A percentile compares a stretch with the other conserved stretches of the same genome.
Conservation (phyloP, 176 grass and related monocot species). For the Guadua angustifolia region DNA sequence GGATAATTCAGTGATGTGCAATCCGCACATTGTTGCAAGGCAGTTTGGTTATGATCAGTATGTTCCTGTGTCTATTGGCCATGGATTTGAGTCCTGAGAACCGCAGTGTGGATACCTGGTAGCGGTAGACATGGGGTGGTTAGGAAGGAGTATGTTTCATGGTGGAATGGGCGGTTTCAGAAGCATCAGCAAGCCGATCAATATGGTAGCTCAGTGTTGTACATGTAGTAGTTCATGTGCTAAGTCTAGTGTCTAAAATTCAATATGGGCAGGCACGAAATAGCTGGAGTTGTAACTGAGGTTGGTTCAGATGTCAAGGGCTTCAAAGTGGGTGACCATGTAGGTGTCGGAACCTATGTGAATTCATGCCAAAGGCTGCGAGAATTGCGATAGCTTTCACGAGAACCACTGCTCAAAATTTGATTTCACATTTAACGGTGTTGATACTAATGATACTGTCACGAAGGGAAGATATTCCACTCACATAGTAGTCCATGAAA, state of each 20-base stretch:
- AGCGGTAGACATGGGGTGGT: constrained; percentile 47
- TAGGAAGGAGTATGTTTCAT: constrained; percentile 51
- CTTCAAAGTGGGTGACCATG: constrained; percentile 69
- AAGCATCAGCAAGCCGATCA: constrained; percentile 25
- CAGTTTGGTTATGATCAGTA: constrained; percentile 76
- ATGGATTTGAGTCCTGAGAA: constrained; percentile 17
- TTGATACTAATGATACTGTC: constrained; percentile 72
- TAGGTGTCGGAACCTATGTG: constrained; percentile 71
- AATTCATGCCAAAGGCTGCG: constrained; percentile 68
- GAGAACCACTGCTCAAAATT: constrained; percentile 60
- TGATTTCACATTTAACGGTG: constrained; percentile 56
- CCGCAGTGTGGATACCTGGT: constrained; percentile 46
- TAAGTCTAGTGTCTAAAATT: not conserved
- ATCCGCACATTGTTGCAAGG: constrained; percentile 59
- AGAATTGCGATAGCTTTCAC: constrained; percentile 56
- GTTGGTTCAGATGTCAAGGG: constrained; percentile 61
- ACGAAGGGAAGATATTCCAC: constrained; percentile 88
- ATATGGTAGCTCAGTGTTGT: constrained; percentile 5
- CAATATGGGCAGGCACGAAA: constrained; percentile 68
- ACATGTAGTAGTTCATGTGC: not conserved
- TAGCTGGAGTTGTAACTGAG: constrained; percentile 69
- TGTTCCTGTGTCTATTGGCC: constrained; percentile 27
- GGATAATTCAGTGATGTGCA: constrained; percentile 41
- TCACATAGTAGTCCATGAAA: constrained; percentile 71
- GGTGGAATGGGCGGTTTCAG: constrained; percentile 39